Base-by-base conservation (phyloP, 1,139 yeast species). In the Hyphopichia khmerensis region DNA sequence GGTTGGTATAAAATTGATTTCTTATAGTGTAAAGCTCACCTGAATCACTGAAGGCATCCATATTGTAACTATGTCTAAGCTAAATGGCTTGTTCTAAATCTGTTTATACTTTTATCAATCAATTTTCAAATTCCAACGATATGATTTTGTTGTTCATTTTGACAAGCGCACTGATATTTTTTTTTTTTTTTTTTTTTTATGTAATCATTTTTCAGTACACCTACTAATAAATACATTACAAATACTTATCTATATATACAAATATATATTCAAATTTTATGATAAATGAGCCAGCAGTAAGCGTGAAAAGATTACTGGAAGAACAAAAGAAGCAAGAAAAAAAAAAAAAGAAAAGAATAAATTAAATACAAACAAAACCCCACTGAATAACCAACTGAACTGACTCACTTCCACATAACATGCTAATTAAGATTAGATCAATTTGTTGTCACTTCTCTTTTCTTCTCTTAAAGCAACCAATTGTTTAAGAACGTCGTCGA, bases 401-500 rank as follows among this genome's bases (percentile, higher is more conserved):
- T 26, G n/a, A 26, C 29, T 8, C 11, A 26, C 29, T 6, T 26
- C 29, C 29, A 11, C 13, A 26, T 7, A 26, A 26, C 29, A 11
- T 26, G n/a, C 29, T 13, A 26, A 26, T 26, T 26, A 26, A 16
- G 17, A 6, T 32, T 32, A 68, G 17, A 64, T 58, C 52, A 79
- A 70, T 53, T 69, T 75, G 61, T 87, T 87, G 60, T 86, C 95
- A 43, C 60, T 59, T 76, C 93, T 83, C 78, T 78, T 83, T 47
- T 80, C 82, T 26, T 73, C 81, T 67, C 79, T 82, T 70, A 87
- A 80, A 36, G 60, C 72, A 54, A 67, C 57, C 69, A 89, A 72
- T 71, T 86, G 88, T 46, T 75, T 67, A 46, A 90, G 74, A 47
- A 91, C 95, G 17, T 72, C 77, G 39, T 79, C 88, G 49, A 90